Conservation (phyloP, 1,139 yeast species). For the Zygosaccharomyces pseudobailii region DNA sequence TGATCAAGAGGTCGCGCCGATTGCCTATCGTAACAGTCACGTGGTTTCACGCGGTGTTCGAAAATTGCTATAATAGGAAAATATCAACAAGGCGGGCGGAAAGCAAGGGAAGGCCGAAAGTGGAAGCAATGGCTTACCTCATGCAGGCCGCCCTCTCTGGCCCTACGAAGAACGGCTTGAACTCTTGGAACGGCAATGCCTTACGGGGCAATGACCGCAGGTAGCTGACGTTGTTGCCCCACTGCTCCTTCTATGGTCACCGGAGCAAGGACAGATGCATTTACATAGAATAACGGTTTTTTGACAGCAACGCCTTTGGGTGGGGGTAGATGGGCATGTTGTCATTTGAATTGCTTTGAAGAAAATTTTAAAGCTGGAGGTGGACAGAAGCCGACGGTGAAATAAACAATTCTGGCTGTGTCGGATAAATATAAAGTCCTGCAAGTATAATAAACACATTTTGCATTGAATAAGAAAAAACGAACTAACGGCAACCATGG, state of each 20-base stretch:
- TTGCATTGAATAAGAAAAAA: neutral
- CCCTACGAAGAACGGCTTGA: neutral
- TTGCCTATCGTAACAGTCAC: neutral
- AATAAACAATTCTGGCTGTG: neutral
- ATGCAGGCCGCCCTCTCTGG: neutral
- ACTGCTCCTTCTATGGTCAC: neutral
- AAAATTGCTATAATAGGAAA: neutral
- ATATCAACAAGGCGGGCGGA: neutral
- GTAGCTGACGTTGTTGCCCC: neutral
- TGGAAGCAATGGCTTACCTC: neutral
- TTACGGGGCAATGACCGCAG: neutral
- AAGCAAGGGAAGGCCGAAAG: neutral
- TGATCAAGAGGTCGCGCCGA: neutral
- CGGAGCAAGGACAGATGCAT: neutral
- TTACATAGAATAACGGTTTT: neutral
- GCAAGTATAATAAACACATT: neutral
- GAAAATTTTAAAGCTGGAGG: neutral
- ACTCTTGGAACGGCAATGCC: neutral
- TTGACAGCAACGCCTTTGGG: neutral
- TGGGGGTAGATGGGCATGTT: neutral
- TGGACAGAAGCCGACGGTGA: neutral
- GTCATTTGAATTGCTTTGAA: neutral
- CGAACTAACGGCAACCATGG: neutral
- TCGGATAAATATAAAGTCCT: neutral
- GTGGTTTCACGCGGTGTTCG: neutral